Evolutionary conservation across 2,329 filamentous ascomycete species (phyloP).

Genomic region (Diplodia intermedia): DNA sequence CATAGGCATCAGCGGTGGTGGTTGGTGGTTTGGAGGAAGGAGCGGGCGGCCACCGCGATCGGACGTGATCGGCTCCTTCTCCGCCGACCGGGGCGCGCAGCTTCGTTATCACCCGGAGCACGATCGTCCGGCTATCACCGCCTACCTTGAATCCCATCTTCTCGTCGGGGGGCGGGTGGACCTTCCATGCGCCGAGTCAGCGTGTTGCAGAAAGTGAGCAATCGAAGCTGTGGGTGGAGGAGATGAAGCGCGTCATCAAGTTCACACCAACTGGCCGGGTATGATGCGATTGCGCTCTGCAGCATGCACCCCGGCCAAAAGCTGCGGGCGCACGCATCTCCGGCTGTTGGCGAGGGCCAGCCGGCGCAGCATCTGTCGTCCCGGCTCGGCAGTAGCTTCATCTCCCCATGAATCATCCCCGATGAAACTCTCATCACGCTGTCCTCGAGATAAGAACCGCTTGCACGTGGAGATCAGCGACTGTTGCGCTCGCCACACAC

Average conservation of each 20-base stretch:
- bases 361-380: background rate
- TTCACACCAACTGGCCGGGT: background rate
- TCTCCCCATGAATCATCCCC: background rate
- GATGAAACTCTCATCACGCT: background rate
- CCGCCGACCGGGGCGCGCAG: conserved; percentile 15
- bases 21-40: background rate
- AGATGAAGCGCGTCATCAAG: too few species aligned
- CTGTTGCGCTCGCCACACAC: conserved; percentile 5
- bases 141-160: background rate
- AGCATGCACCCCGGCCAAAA: background rate
- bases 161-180: background rate
- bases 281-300: background rate
- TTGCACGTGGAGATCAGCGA: conserved; percentile 16
- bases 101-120: conserved; percentile 7
- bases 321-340: background rate
- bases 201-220: background rate
- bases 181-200: conserved; percentile 13
- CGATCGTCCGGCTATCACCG: conserved; percentile 7
- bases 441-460: conserved; percentile 7
- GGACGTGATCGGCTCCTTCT: conserved; percentile 25
- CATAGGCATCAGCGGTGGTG: background rate
- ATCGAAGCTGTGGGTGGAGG: background rate
- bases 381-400: background rate
- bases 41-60: background rate
- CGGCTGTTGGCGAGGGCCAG: background rate